Base-by-base conservation (phyloP, 495 filamentous ascomycete genomes). In the Cudoniella acicularis region DNA sequence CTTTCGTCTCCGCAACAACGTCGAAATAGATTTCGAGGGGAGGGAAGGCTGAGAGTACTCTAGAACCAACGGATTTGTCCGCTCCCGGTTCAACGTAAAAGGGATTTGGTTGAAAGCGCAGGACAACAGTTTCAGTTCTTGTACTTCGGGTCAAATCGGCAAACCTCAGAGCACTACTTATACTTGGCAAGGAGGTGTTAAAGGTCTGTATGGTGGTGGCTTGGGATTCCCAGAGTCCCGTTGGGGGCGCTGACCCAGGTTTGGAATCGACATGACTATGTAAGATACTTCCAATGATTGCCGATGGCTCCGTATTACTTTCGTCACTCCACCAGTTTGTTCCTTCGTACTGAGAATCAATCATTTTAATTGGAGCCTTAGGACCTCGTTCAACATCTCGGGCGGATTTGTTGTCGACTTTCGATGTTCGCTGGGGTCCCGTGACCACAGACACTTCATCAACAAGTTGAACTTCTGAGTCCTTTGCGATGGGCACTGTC, bases 61-160 rank as follows among this genome's bases (percentile, higher is more conserved):
- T 42, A 6, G 30, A 2, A 45, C 64, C 66, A 18, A 55, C 27
- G 36, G 53, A 23, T 22, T 11, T 40, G 3, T 56, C 17, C 9
- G 16, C 18, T 17, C 27, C 30, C 1, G 52, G 13, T 24, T 46
- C 24, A 9, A 54, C 30, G 30, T 47, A 53, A 30, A 52, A 68
- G 1, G 66, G 66, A 26, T 65, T 67, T 21, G 66, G 66, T 11
- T 42, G 36, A 36, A 69, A 69, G 21, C 51, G 56, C 49, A 69
- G 49, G 30, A 63, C 24, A 1, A 69, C 23, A 10, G 21, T 2
- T 40, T 47, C 48, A 11, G 2, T n/a, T 49, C 18, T 10, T 10
- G 2, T 10, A 17, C 41, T 49, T 10, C 2, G 54, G 17, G 9
- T 13, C 2, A 56, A 13, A 21, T 26, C 16, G 18, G 40, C 20